A percentile compares a stretch with the other conserved stretches of the same genome.
Evolutionary conservation across 2,329 filamentous ascomycete species (phyloP).

Genomic region (Microthyrium microscopicum): DNA sequence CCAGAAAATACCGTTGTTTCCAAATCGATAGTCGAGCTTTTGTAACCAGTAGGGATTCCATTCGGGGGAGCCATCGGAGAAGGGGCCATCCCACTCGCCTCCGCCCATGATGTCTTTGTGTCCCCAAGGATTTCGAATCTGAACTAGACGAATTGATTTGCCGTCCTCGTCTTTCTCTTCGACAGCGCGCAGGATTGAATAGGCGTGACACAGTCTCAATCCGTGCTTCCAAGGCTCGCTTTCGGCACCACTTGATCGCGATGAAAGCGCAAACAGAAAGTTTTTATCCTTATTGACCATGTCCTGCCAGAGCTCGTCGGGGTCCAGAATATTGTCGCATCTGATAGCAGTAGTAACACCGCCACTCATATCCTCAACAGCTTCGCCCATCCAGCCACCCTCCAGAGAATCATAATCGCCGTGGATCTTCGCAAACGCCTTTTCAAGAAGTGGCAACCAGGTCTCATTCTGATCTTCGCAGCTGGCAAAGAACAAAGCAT

Average conservation of each 20-base stretch:
- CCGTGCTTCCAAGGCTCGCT: background rate
- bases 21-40: background rate
- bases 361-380: background rate
- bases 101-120: background rate
- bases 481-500: background rate
- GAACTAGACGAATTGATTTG: background rate
- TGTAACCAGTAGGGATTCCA: background rate
- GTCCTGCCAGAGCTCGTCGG: background rate
- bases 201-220: too few relatives aligned
- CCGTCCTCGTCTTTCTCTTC: background rate
- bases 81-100: background rate
- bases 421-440: background rate
- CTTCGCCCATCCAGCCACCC: background rate
- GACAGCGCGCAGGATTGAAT: background rate
- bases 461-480: background rate
- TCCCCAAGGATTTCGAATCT: background rate
- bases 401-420: background rate
- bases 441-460: slow-evolving; percentile 1
- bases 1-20: slow-evolving; percentile 6
- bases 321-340: background rate
- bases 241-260: background rate
- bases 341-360: background rate
- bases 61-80: background rate
- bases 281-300: background rate
- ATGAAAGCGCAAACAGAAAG: background rate